Evolutionary conservation across 2,329 filamentous ascomycete species (phyloP), one percentile per base, ranked within the genome.

Genomic region (Fusarium denticulatum): DNA sequence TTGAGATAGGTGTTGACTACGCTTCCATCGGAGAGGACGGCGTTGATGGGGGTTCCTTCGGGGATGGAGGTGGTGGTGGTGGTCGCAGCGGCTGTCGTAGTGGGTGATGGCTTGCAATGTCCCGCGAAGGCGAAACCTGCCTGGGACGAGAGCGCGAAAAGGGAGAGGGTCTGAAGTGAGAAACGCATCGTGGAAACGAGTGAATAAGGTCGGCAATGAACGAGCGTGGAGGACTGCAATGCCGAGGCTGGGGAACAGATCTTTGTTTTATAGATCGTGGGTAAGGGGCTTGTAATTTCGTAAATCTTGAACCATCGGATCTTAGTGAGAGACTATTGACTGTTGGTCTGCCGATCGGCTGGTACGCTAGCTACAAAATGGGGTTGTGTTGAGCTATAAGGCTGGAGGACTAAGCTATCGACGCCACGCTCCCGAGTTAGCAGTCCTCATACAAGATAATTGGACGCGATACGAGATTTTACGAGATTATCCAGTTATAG

Each of bases 111-210:
- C 4, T 7, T 53, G n/a, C 50, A 53, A 18, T 37, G 32, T 13
- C 34, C 50, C 5, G 34, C 50, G 20, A 37, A 2, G 7, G 34
- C 34, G 5, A 37, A 6, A 4, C 50, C 34, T 5, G 24, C 34
- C 2, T 53, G 34, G 7, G 9, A 22, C 2, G 49, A 53, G 8
- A 28, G 0, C 2, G 5, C 0, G 24, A 53, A 37, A 5, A 53
- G 10, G 1, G 34, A 8, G 1, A 37, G 20, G 3, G 20, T 3
- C 0, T 26, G 3, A 0, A 20, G 6, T 18, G 50, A 37, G 14
- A 53, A 53, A 37, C 24, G 50, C 50, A 37, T 53, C 1, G 0
- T 28, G 24, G 6, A 28, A 28, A 14, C 2, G 24, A 28, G 20
- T 28, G 32, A 22, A 37, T 37, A 2, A 3, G 5, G 14, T 16